Evolutionary conservation across 768 basidiomycete genomes (phyloP), one percentile per base, ranked within the genome.

Genomic region (Boletus rubropictus): DNA sequence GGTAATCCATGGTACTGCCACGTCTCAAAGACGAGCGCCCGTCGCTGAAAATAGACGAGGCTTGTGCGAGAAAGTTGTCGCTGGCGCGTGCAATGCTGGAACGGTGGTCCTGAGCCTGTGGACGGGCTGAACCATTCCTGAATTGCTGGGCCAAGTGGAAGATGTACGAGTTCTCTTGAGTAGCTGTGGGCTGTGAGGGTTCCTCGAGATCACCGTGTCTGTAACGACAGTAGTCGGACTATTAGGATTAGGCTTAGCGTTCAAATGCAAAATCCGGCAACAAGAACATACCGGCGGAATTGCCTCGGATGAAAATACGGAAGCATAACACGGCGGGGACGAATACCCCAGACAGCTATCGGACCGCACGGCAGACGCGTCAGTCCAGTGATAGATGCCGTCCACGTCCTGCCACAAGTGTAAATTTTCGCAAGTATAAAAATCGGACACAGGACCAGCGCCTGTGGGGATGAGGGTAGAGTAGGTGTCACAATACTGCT

Each of bases 1-100:
- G 49, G 42, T 53, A 54, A 10, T 60, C 60, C 33, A 62, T 18
- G 17, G 48, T 44, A 28, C 45, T 44, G 38, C 36, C 51, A 37
- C 52, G 57, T 48, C 55, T 58, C 37, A 44, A 45, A 41, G 55
- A 34, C 20, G 57, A 51, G 46, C 54, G 48, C 4, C 55, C 56
- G 14, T 57, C 64, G 18, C 51, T 60, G 38, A 61, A 62, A 45
- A 68, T 52, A 6, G 64, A 62, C 0, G 66, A 66, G 18, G 50
- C 66, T 42, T 64, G 62, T 24, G 64, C 54, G 24, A 64, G 64
- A 53, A 66, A 66, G 29, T 48, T 55, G 51, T 66, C 64, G 46
- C 66, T 66, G 4, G 60, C 66, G 20, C 60, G 62, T 32, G 64
- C 64, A 5, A 65, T 67, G 43, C 52, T 62, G 12, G 61, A 58